Evolutionary conservation across 441 rosid species (phyloP).

Genomic region (Iberis amara): DNA sequence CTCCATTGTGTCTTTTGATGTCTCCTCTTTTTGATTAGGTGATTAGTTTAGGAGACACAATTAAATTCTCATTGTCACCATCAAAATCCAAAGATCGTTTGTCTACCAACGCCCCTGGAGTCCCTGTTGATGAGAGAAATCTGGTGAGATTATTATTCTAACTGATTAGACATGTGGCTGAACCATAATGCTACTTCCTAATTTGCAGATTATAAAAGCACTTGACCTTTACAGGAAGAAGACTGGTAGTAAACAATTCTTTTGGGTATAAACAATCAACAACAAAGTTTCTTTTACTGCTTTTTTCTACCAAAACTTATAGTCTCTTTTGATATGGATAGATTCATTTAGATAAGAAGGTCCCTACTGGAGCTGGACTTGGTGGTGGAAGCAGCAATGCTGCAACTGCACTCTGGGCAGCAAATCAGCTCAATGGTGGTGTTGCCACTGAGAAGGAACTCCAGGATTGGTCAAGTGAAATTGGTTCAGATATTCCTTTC

Average conservation of each 20-base stretch:
- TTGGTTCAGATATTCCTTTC: slow-evolving; percentile 94
- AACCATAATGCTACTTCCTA: slow-evolving; percentile 7
- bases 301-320: slow-evolving; percentile 3
- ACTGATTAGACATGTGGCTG: not conserved
- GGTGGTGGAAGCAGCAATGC: slow-evolving; percentile 99
- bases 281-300: not conserved
- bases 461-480: slow-evolving; percentile 92
- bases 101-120: slow-evolving; percentile 78
- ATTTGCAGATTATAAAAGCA: slow-evolving; percentile 82
- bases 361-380: slow-evolving; percentile 92
- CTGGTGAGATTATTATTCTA: slow-evolving; percentile 27
- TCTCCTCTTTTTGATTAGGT: slow-evolving; percentile 39
- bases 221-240: slow-evolving; percentile 81
- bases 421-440: slow-evolving; percentile 76
- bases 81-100: slow-evolving; percentile 64
- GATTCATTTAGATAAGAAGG: slow-evolving; percentile 87
- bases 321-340: slow-evolving; percentile 30
- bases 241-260: slow-evolving; percentile 68
- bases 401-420: slow-evolving; percentile 98
- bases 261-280: slow-evolving; percentile 53
- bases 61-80: slow-evolving; percentile 87
- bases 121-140: slow-evolving; percentile 80
- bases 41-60: slow-evolving; percentile 75
- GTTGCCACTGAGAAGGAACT: slow-evolving; percentile 79
- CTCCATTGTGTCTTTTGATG: slow-evolving; percentile 7